Evolutionary conservation across 2,329 filamentous ascomycete genomes (phyloP).

Genomic region (Sarocladiaceae sp.): DNA sequence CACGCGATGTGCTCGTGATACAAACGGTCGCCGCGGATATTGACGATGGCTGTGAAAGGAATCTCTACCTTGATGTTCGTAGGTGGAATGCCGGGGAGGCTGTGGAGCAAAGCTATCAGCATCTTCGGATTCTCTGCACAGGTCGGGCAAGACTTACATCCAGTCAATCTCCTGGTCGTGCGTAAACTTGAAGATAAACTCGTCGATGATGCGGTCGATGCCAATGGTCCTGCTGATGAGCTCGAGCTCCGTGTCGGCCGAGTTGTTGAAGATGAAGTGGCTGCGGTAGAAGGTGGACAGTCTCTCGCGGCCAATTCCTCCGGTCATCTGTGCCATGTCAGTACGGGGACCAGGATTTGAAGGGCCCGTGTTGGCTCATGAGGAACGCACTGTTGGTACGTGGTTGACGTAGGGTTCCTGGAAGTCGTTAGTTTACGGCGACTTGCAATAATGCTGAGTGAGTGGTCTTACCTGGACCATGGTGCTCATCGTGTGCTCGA

Average conservation of each 20-base stretch:
- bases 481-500: slow-evolving; percentile 70
- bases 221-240: slow-evolving; percentile 67
- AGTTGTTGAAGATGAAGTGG: slow-evolving; percentile 71
- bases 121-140: not conserved
- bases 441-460: not conserved
- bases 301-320: slow-evolving; percentile 58
- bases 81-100: slow-evolving; percentile 48
- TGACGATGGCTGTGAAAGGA: slow-evolving; percentile 56
- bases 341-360: not conserved
- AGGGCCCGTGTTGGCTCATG: not conserved
- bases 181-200: slow-evolving; percentile 61
- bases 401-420: slow-evolving; percentile 74
- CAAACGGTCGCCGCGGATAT: slow-evolving; percentile 55
- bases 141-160: slow-evolving; percentile 50
- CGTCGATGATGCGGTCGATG: slow-evolving; percentile 64
- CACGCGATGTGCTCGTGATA: slow-evolving; percentile 63
- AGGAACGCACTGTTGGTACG: slow-evolving; percentile 53
- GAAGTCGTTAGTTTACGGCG: not conserved
- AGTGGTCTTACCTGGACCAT: slow-evolving; percentile 49
- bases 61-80: slow-evolving; percentile 48
- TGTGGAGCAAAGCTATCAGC: slow-evolving; percentile 12
- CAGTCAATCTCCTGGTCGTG: slow-evolving; percentile 60
- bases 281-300: slow-evolving; percentile 64
- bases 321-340: slow-evolving; percentile 40
- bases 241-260: slow-evolving; percentile 59